phyloP scores from a whole-genome alignment of 257 asterid species.

The Rhazya stricta region DNA sequence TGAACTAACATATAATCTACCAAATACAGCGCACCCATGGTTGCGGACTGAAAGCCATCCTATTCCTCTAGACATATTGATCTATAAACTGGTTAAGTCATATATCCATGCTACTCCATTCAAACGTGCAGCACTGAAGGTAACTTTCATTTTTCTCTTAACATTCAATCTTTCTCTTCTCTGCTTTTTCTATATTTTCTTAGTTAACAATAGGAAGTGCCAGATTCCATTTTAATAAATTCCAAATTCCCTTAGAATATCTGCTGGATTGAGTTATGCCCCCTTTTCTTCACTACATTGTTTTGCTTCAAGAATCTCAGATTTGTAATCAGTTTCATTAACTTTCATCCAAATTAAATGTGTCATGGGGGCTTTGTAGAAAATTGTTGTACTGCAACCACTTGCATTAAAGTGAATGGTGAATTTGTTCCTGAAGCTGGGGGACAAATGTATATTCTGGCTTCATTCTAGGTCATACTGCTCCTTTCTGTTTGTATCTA shows the following conservation, averaged over 20 bases:
- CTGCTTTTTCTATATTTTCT: not conserved
- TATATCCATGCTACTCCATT: conserved; percentile 86
- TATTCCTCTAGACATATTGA: conserved; percentile 80
- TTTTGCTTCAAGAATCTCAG: not conserved
- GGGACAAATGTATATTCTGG: not conserved
- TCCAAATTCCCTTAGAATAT: not conserved
- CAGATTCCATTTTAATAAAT: not conserved
- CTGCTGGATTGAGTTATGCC: not conserved
- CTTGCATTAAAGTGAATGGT: not conserved
- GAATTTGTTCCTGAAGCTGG: not conserved
- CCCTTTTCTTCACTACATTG: not conserved
- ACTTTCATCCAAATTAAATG: not conserved
- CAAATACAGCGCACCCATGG: conserved; percentile 89
- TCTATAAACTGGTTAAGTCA: conserved; percentile 74
- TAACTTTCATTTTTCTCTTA: conserved; percentile 20
- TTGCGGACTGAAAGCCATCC: conserved; percentile 78
- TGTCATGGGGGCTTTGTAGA: not conserved
- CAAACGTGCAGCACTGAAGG: conserved; percentile 95
- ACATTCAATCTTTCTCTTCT: not conserved
- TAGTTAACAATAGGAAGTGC: not conserved
- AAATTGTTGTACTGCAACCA: not conserved
- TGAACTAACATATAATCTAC: conserved; percentile 18
- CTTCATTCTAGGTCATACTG: not conserved
- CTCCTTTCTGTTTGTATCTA: not conserved
- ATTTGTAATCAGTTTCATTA: not conserved